Evolutionary conservation across 371 early-diverging fungal genomes (phyloP), one percentile per base, ranked within the genome.

Genomic region (Mortierella sp.): DNA sequence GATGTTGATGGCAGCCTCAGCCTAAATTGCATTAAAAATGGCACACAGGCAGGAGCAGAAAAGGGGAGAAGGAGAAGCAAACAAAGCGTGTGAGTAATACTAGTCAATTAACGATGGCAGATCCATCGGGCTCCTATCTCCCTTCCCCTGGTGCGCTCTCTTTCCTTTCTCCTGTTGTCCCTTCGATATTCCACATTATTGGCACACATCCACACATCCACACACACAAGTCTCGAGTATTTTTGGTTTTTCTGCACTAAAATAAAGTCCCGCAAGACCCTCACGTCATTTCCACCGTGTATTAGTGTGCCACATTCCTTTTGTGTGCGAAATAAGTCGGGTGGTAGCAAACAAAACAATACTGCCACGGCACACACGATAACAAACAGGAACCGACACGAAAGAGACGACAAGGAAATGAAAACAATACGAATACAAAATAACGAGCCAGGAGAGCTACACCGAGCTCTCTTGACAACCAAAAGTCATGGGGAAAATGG

Each of bases 11-110:
- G 26, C 55, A 52, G 68, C 68, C 50, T 65, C 79, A 28, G 79
- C 76, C 83, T 83, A 81, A 28, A 72, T 47, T 44, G 31, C 42
- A 68, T 38, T 68, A 68, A 38, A 50, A 16, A 42, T 42, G 68
- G 21, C 34, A 38, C 38, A 68, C n/a, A 55, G 55, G 21, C 21
- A 55, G 21, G 9, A 34, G 34, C 3, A 65, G 5, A 65, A 34
- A 34, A 5, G 48, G 28, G 10, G 24, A 47, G 28, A 52, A 28
- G 28, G 34, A 72, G 50, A 45, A 28, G 19, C 45, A 47, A 47
- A 48, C 48, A 72, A 68, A 68, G 24, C 68, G 44, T 34, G 65
- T 42, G 68, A 68, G 68, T 38, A 42, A 42, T 38, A 38, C 28
- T 16, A 45, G 31, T 28, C 11, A 72, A 47, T 47, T 47, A 45